Conservation (phyloP, 306 rosid genomes). For the Cucurbita argyrosperma region DNA sequence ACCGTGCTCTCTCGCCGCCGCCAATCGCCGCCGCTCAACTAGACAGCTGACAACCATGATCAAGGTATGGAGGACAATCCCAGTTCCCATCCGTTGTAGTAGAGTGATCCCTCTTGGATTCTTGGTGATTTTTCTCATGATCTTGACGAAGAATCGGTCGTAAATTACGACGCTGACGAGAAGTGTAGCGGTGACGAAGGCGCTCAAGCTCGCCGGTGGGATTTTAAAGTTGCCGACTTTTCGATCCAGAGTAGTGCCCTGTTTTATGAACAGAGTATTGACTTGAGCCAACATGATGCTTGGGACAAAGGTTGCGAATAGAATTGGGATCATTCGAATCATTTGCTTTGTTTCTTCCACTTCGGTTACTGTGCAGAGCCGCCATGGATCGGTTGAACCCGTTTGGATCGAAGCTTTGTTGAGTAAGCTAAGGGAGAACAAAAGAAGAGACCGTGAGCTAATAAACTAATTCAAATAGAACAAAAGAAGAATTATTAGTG, state of each 20-base stretch:
- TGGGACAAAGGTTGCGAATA: constrained; percentile 1
- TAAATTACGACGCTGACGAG: constrained; percentile 17
- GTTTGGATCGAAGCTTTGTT: constrained; percentile 14
- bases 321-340: constrained; percentile 11
- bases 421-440: neutral
- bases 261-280: constrained; percentile 12
- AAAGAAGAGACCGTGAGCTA: neutral
- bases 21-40: constrained; percentile 3
- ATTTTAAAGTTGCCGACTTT: constrained; percentile 10
- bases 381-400: constrained; percentile 8
- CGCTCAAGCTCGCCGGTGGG: constrained; percentile 15
- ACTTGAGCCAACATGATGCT: constrained; percentile 11
- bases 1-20: neutral
- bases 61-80: constrained; percentile 7
- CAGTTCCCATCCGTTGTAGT: constrained; percentile 12
- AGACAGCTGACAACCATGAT: constrained; percentile 7
- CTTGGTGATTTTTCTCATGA: constrained; percentile 7
- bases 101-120: constrained; percentile 17
- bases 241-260: constrained; percentile 13
- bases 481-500: no score
- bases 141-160: constrained; percentile 8
- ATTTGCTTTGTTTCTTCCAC: constrained; percentile 18
- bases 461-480: no score
- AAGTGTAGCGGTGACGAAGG: constrained; percentile 13
- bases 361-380: constrained; percentile 13